Percentiles rank a stretch among this genome's conserved stretches.
Conservation (phyloP, 768 basidiomycete species). For the Kwoniella pini region DNA sequence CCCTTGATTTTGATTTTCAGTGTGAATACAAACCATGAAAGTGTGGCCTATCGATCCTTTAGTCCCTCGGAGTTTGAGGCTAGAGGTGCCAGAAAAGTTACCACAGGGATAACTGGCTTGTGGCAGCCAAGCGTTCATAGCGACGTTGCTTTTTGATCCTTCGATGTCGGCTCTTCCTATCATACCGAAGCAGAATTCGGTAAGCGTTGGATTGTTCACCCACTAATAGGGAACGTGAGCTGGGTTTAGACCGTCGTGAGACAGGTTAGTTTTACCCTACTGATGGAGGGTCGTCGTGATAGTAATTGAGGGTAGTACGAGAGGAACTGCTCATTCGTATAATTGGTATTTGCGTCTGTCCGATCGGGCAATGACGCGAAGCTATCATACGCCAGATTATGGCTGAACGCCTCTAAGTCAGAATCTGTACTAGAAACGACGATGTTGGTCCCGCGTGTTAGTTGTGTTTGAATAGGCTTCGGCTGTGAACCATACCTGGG, state of each 20-base stretch:
- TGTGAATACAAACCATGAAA: constrained; percentile 79
- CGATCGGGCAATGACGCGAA: constrained; percentile 64
- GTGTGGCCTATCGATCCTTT: constrained; percentile 82
- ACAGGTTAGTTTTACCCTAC: constrained; percentile 85
- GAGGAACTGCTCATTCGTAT: constrained; percentile 81
- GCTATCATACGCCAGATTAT: constrained; percentile 82
- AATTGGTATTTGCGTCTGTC: constrained; percentile 73
- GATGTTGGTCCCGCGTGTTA: constrained; percentile 69
- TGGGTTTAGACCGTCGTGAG: constrained; percentile 59
- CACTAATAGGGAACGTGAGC: constrained; percentile 73
- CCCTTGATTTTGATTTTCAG: constrained; percentile 80
- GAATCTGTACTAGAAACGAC: constrained; percentile 75
- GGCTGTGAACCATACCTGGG: constrained; percentile 67
- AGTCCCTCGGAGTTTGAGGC: constrained; percentile 75
- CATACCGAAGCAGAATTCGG: constrained; percentile 76
- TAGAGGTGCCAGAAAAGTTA: constrained; percentile 79
- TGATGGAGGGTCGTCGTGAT: constrained; percentile 73
- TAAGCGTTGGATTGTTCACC: constrained; percentile 75
- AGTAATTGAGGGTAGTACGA: constrained; percentile 80
- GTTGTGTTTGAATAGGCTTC: constrained; percentile 68
- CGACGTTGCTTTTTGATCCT: constrained; percentile 78
- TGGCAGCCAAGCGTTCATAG: constrained; percentile 75
- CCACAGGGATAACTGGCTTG: constrained; percentile 79
- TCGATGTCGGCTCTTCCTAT: constrained; percentile 78
- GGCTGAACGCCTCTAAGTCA: constrained; percentile 82